Percentiles rank a stretch among this genome's conserved stretches.
Conservation (phyloP, 441 rosid genomes). For the Kokia cookei region DNA sequence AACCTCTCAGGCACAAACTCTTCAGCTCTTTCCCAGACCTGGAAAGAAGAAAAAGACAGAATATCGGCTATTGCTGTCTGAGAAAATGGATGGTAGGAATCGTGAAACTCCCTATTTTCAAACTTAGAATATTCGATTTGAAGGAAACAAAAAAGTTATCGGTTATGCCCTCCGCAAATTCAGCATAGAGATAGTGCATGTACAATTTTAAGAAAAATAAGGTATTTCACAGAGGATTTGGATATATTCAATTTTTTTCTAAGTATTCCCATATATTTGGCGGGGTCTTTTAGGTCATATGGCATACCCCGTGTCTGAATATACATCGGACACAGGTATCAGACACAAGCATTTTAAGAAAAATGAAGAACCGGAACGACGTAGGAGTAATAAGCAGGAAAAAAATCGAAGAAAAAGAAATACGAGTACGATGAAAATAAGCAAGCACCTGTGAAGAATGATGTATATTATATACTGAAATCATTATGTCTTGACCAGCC, state of each 20-base stretch:
- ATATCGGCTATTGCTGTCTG: not conserved
- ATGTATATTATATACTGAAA: slow-evolving; percentile 89
- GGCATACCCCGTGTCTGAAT: not conserved
- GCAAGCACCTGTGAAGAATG: slow-evolving; percentile 62
- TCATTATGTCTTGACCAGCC: slow-evolving; percentile 92
- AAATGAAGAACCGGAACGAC: not conserved
- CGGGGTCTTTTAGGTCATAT: not conserved
- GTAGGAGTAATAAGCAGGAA: not conserved
- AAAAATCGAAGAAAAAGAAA: slow-evolving; percentile 6
- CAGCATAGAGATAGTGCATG: not conserved
- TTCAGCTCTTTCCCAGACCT: slow-evolving; percentile 96
- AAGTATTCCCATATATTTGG: too few species aligned
- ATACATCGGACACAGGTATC: not conserved
- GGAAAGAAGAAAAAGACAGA: slow-evolving; percentile 3
- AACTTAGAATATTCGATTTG: not conserved
- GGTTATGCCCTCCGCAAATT: not conserved
- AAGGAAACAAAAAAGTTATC: not conserved
- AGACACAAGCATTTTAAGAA: not conserved
- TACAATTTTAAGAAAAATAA: not conserved
- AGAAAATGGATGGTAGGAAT: not conserved
- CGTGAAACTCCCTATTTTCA: not conserved
- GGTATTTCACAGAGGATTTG: not conserved
- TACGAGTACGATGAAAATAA: slow-evolving; percentile 1
- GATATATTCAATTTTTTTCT: not conserved
- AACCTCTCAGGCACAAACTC: slow-evolving; percentile 85